Conservation (phyloP, 2,329 filamentous ascomycete genomes). For the Colletotrichum orchidophilum region DNA sequence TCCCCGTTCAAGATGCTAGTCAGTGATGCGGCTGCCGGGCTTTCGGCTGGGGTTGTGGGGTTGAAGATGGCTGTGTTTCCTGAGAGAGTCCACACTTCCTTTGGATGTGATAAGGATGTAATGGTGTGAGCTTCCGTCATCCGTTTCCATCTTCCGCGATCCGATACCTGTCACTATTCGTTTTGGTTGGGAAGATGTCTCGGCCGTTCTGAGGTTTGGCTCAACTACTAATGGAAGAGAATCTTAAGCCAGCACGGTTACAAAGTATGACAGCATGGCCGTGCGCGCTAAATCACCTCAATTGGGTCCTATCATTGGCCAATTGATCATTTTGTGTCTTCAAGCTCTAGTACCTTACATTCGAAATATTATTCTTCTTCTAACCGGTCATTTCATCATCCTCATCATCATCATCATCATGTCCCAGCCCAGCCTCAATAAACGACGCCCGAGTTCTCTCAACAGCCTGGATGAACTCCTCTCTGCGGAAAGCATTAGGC, state of each 20-base stretch:
- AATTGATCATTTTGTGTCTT: background rate
- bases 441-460: conserved; percentile 17
- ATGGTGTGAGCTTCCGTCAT: background rate
- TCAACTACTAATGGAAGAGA: background rate
- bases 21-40: background rate
- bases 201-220: too few relatives aligned
- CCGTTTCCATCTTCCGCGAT: conserved; percentile 19
- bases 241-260: background rate
- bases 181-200: background rate
- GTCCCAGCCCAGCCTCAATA: conserved; percentile 20
- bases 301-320: conserved; percentile 1
- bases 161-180: conserved; percentile 12
- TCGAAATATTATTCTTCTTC: background rate
- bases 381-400: conserved; percentile 28
- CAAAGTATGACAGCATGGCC: background rate
- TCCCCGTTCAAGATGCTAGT: background rate
- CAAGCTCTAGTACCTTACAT: background rate
- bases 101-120: background rate
- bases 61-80: conserved; percentile 4
- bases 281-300: background rate
- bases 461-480: conserved; percentile 25
- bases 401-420: conserved; percentile 22
- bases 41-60: background rate
- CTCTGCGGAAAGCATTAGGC: conserved; percentile 25
- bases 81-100: background rate